Percentiles rank a stretch among this genome's conserved stretches.
phyloP scores from a whole-genome alignment of 2,329 filamentous ascomycete genomes.

The Pestalotiopsis sp. region DNA sequence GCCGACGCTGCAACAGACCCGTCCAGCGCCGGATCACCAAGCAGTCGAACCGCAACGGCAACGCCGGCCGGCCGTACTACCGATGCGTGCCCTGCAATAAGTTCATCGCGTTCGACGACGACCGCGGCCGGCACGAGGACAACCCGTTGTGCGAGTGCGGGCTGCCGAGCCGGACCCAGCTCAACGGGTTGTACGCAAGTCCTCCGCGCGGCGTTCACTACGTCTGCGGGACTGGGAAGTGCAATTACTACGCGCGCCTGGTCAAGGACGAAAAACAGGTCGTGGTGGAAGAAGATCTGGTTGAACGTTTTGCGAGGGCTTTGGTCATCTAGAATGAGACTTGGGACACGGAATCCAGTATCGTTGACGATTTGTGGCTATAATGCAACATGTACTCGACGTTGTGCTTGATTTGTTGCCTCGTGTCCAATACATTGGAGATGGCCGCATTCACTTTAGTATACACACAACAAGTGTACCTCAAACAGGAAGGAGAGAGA shows the following conservation, averaged over 20 bases:
- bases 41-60: neutral
- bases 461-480: too few species aligned
- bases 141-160: conserved; percentile 3
- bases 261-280: neutral
- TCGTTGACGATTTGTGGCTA: neutral
- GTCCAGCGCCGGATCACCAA: conserved; percentile 1
- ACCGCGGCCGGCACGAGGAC: neutral
- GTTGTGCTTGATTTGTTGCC: too few species aligned
- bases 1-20: neutral
- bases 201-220: conserved; percentile 1
- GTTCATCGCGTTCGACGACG: neutral
- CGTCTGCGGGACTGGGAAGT: neutral
- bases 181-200: neutral
- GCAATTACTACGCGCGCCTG: neutral
- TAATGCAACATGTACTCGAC: neutral
- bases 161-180: neutral
- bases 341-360: too few species aligned
- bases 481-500: too few species aligned
- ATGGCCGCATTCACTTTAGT: too few species aligned
- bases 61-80: conserved; percentile 6
- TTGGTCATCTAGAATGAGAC: neutral
- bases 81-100: neutral
- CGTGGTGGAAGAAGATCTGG: neutral
- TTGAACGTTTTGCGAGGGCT: neutral
- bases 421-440: too few species aligned